These are phyloP conservation scores for Atractiella rhizophila DNA, from an alignment of 768 basidiomycete species.

Conservation along the genomic window DNA sequence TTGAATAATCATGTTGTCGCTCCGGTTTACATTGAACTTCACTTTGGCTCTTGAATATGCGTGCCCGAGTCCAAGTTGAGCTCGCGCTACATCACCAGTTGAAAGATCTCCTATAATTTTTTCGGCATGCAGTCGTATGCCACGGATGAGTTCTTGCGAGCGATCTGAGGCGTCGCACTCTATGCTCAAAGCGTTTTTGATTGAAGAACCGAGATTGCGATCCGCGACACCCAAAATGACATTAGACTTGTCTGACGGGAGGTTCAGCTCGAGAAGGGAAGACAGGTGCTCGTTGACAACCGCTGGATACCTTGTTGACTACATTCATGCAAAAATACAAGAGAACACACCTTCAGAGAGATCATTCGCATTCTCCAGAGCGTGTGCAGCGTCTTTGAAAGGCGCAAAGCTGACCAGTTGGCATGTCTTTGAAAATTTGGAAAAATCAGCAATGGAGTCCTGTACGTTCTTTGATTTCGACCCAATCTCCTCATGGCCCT, in stretches of 20 bases:
- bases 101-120: constrained; percentile 74
- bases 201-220: constrained; percentile 41
- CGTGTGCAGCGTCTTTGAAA: constrained; percentile 47
- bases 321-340: not conserved
- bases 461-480: constrained; percentile 52
- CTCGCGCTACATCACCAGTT: constrained; percentile 61
- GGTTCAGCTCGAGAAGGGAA: constrained; percentile 62
- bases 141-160: constrained; percentile 63
- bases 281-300: constrained; percentile 60
- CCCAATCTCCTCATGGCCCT: constrained; percentile 65
- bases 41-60: constrained; percentile 92
- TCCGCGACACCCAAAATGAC: constrained; percentile 62
- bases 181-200: constrained; percentile 45
- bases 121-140: constrained; percentile 68
- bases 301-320: constrained; percentile 26
- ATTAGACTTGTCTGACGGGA: constrained; percentile 36
- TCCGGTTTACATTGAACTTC: constrained; percentile 84
- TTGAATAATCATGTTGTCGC: constrained; percentile 81
- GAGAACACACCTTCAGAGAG: constrained; percentile 57
- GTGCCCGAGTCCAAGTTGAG: constrained; percentile 90
- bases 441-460: constrained; percentile 58
- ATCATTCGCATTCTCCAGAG: constrained; percentile 79
- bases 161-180: constrained; percentile 58
- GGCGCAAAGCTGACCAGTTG: constrained; percentile 69
- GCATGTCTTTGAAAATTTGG: constrained; percentile 81